Percentiles rank a stretch among this genome's conserved stretches.
Conservation (phyloP, 176 grass and related monocot species). For the Thinopyrum elongatum region DNA sequence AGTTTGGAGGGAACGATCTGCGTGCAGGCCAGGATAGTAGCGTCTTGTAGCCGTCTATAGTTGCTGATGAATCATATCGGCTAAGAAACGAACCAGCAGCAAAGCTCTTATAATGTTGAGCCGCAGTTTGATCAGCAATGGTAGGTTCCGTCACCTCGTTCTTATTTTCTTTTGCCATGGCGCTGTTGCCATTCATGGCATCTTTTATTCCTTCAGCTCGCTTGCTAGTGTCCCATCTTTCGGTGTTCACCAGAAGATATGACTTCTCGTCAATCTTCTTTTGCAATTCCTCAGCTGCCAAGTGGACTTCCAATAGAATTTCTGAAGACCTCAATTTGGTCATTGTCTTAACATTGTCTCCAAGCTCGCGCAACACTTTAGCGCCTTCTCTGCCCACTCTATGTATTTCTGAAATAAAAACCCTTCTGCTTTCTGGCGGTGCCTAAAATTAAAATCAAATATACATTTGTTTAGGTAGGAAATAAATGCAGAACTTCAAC, state of each 20-base stretch:
- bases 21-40: slow-evolving; percentile 68
- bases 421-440: slow-evolving; percentile 73
- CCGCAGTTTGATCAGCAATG: slow-evolving; percentile 43
- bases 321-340: slow-evolving; percentile 63
- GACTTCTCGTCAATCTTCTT: slow-evolving; percentile 91
- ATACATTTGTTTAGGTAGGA: slow-evolving; percentile 10
- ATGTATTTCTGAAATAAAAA: slow-evolving; percentile 68
- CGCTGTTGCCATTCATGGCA: slow-evolving; percentile 11
- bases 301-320: slow-evolving; percentile 65
- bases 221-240: slow-evolving; percentile 73
- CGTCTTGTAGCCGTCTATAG: slow-evolving; percentile 38
- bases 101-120: slow-evolving; percentile 51
- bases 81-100: slow-evolving; percentile 44
- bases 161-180: slow-evolving; percentile 35
- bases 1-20: slow-evolving; percentile 61
- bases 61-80: slow-evolving; percentile 53
- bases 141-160: slow-evolving; percentile 39
- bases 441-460: slow-evolving; percentile 49
- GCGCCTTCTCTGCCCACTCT: slow-evolving; percentile 81
- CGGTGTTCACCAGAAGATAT: slow-evolving; percentile 83
- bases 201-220: slow-evolving; percentile 48
- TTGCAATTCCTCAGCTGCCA: slow-evolving; percentile 81
- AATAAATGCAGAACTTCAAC: neutral
- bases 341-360: slow-evolving; percentile 80
- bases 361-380: slow-evolving; percentile 66